phyloP scores from a whole-genome alignment of 2,329 filamentous ascomycete genomes.

The Fusarium papillatum region DNA sequence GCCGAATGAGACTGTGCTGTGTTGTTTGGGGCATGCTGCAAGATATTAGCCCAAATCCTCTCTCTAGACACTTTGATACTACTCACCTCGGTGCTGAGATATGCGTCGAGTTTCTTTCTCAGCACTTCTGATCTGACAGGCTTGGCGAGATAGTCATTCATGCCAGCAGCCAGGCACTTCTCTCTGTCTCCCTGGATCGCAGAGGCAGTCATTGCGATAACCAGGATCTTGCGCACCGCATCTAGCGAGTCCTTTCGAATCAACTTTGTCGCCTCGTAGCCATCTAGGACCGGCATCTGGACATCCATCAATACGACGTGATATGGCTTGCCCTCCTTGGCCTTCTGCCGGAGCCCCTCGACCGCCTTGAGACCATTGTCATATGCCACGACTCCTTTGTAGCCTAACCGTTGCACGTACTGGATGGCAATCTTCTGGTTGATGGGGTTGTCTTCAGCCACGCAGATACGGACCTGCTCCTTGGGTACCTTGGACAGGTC shows the following conservation, averaged over 20 bases:
- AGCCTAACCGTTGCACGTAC: conserved; percentile 88
- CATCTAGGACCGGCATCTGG: conserved; percentile 94
- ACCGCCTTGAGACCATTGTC: conserved; percentile 92
- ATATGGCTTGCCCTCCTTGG: conserved; percentile 81
- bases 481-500: conserved; percentile 82
- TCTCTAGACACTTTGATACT: not conserved
- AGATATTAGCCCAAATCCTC: conserved; percentile 19
- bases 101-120: conserved; percentile 81
- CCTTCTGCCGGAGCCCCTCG: conserved; percentile 83
- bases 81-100: conserved; percentile 58
- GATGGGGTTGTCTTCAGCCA: conserved; percentile 95
- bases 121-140: conserved; percentile 92
- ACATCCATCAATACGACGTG: conserved; percentile 96
- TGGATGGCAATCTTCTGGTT: conserved; percentile 95
- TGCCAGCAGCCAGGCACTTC: conserved; percentile 94
- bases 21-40: conserved; percentile 26
- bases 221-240: conserved; percentile 84
- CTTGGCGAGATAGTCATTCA: conserved; percentile 98
- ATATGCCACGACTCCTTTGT: conserved; percentile 86
- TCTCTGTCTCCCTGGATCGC: conserved; percentile 96
- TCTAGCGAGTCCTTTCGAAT: conserved; percentile 84
- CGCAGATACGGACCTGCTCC: conserved; percentile 87
- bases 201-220: conserved; percentile 97
- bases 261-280: conserved; percentile 90
- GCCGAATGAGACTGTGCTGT: not conserved